Conservation (phyloP, 441 rosid genomes). For the Populus trichocarpa region DNA sequence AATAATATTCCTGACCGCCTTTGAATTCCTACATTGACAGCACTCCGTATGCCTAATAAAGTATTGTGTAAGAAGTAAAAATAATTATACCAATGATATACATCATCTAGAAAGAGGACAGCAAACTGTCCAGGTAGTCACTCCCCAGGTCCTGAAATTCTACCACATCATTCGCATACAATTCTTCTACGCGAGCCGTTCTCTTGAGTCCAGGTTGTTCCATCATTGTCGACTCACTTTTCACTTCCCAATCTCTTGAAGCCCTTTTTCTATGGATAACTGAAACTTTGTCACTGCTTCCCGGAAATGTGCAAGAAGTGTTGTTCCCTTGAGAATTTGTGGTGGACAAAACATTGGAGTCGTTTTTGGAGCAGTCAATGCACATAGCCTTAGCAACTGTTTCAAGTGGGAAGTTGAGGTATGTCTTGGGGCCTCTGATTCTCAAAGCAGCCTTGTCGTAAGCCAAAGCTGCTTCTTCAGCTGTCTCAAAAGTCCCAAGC, state of each 20-base stretch:
- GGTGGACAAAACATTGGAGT: constrained; percentile 2
- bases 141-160: constrained; percentile 72
- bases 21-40: background rate
- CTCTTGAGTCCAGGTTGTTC: constrained; percentile 40
- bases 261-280: constrained; percentile 33
- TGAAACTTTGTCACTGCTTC: constrained; percentile 5
- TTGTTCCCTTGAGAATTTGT: constrained; percentile 5
- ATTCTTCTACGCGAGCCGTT: constrained; percentile 17
- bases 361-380: constrained; percentile 17
- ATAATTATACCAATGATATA: background rate
- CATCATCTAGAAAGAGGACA: constrained; percentile 41
- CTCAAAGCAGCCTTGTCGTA: constrained; percentile 86
- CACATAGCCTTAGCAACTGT: constrained; percentile 40
- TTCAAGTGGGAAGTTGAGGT: constrained; percentile 67
- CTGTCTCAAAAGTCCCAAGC: constrained; percentile 90
- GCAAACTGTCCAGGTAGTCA: constrained; percentile 60
- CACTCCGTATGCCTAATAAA: background rate
- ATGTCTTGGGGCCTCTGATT: constrained; percentile 65
- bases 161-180: constrained; percentile 30
- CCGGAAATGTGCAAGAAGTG: constrained; percentile 1
- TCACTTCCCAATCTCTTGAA: constrained; percentile 28
- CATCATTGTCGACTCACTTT: constrained; percentile 1
- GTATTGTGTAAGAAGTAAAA: too few species aligned
- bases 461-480: constrained; percentile 79
- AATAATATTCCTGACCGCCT: background rate